These are phyloP conservation scores for Knufia fluminis DNA, from an alignment of 2,329 filamentous ascomycete genomes.

Conservation along the genomic window DNA sequence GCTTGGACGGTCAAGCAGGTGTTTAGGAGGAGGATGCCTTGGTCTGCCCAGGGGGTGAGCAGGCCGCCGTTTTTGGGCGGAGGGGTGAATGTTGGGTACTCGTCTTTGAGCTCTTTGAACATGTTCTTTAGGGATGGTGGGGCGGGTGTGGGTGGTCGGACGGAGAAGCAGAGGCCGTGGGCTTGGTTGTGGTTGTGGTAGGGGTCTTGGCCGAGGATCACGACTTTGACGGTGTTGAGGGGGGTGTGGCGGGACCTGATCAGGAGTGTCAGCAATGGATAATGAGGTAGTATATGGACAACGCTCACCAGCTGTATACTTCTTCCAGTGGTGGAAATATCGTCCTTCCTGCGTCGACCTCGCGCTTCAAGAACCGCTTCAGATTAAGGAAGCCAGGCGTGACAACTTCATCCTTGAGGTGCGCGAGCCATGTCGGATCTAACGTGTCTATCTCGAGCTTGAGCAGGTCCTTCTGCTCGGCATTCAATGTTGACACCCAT, in stretches of 20 bases:
- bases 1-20: conserved; percentile 89
- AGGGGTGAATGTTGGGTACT: conserved; percentile 70
- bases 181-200: conserved; percentile 96
- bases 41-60: conserved; percentile 86
- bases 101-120: conserved; percentile 76
- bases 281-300: no score
- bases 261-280: conserved; percentile 2
- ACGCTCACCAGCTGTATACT: conserved; percentile 89
- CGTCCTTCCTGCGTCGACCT: conserved; percentile 63
- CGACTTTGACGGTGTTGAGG: conserved; percentile 76
- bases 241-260: conserved; percentile 89
- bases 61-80: conserved; percentile 73
- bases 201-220: conserved; percentile 91
- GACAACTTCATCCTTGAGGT: conserved; percentile 76
- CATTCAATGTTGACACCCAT: conserved; percentile 71
- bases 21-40: conserved; percentile 86
- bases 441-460: conserved; percentile 86
- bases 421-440: conserved; percentile 81
- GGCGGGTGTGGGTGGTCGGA: conserved; percentile 76
- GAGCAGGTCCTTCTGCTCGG: conserved; percentile 74
- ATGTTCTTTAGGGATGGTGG: conserved; percentile 91
- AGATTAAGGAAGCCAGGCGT: conserved; percentile 73
- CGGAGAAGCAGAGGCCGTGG: conserved; percentile 91
- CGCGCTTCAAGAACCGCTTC: conserved; percentile 76
- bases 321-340: conserved; percentile 83